Evolutionary conservation across 441 rosid genomes (phyloP).

Genomic region (Biscutella auriculata): DNA sequence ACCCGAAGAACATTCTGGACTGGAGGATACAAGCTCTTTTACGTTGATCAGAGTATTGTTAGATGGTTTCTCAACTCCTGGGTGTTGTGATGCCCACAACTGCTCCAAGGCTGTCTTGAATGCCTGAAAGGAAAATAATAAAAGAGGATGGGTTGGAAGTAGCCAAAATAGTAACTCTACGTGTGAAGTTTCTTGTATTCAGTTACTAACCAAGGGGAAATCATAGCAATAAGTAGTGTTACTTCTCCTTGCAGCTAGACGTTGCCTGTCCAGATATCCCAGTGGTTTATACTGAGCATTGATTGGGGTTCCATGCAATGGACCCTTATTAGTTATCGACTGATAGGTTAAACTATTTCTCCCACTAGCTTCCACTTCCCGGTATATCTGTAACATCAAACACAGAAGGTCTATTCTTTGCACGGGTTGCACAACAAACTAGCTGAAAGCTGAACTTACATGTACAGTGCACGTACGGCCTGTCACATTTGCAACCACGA

Average conservation of each 20-base stretch:
- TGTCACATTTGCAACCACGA: constrained; percentile 73
- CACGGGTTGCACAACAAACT: not conserved
- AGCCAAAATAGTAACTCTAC: not conserved
- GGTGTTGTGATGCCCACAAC: constrained; percentile 63
- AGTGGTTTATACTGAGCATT: constrained; percentile 65
- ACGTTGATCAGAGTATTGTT: constrained; percentile 43
- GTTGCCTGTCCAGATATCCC: constrained; percentile 71
- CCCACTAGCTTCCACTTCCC: constrained; percentile 67
- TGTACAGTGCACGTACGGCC: constrained; percentile 90
- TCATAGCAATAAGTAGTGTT: constrained; percentile 96
- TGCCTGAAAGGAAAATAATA: constrained; percentile 48
- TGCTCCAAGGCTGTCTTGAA: constrained; percentile 77
- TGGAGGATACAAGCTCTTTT: constrained; percentile 78
- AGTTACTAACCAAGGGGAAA: constrained; percentile 73
- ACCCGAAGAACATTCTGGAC: constrained; percentile 53
- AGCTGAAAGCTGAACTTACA: constrained; percentile 46
- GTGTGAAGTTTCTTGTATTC: constrained; percentile 1
- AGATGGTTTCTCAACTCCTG: constrained; percentile 36
- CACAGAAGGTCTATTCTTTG: constrained; percentile 1
- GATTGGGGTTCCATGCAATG: constrained; percentile 57
- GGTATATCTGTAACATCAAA: constrained; percentile 60
- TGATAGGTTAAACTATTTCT: constrained; percentile 53
- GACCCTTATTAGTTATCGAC: constrained; percentile 49
- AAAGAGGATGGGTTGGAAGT: constrained; percentile 12
- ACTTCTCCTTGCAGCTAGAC: constrained; percentile 72